Evolutionary conservation across 352 stramenopile genomes (phyloP).

Genomic region (Globisporangium camurandrum): DNA sequence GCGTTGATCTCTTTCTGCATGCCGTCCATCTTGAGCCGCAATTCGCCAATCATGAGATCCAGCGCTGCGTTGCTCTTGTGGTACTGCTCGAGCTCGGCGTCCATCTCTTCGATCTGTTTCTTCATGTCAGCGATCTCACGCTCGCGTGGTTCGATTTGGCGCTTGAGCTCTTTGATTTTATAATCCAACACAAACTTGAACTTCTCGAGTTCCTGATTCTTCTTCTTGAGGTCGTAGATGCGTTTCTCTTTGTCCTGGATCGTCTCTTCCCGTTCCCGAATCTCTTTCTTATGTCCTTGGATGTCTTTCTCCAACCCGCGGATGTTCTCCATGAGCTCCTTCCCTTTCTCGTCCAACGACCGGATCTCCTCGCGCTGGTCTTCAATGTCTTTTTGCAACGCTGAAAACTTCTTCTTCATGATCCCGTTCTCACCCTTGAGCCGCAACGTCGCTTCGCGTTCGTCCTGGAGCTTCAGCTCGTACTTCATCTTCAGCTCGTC

Average conservation of each 20-base stretch:
- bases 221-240: constrained; percentile 97
- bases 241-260: constrained; percentile 96
- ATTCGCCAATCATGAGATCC: constrained; percentile 92
- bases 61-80: constrained; percentile 93
- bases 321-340: constrained; percentile 90
- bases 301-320: constrained; percentile 91
- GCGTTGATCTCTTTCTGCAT: constrained; percentile 82
- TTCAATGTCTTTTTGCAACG: constrained; percentile 92
- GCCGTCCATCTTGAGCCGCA: constrained; percentile 90
- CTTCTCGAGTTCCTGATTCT: constrained; percentile 96
- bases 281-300: constrained; percentile 89
- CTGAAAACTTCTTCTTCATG: constrained; percentile 95
- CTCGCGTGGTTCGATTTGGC: constrained; percentile 93
- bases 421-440: constrained; percentile 95
- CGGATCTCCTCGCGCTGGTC: constrained; percentile 93
- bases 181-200: constrained; percentile 97
- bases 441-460: constrained; percentile 87
- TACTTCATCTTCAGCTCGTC: constrained; percentile 90
- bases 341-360: constrained; percentile 86
- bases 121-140: constrained; percentile 93
- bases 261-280: constrained; percentile 89
- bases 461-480: constrained; percentile 84
- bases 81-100: constrained; percentile 91
- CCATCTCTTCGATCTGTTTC: constrained; percentile 94
- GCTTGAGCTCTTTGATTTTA: constrained; percentile 96